Conservation (phyloP, 1,284 basidiomycete species). For the Apiotrichum gracile region DNA sequence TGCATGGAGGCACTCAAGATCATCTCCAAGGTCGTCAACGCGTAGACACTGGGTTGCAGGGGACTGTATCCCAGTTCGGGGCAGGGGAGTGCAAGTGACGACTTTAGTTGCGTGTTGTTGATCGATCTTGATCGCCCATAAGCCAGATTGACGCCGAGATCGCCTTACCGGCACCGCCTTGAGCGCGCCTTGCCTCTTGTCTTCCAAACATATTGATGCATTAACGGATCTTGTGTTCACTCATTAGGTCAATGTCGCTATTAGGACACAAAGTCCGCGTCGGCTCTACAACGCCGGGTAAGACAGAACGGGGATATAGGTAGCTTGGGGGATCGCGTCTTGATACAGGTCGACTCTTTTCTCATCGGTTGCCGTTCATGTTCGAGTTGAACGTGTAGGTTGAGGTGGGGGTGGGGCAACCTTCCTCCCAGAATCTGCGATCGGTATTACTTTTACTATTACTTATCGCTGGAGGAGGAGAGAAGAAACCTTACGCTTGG, state of each 20-base stretch:
- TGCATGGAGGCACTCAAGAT: slow-evolving; percentile 17
- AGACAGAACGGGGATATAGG: no score
- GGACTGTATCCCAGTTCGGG: no score
- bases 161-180: no score
- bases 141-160: no score
- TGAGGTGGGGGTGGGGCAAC: not conserved
- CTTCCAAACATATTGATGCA: no score
- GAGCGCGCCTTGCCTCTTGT: no score
- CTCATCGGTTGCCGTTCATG: not conserved
- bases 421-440: not conserved
- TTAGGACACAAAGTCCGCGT: no score
- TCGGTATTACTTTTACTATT: not conserved
- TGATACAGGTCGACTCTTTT: not conserved
- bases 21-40: slow-evolving; percentile 8
- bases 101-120: no score
- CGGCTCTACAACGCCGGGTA: no score
- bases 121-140: no score
- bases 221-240: not conserved
- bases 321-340: no score
- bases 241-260: not conserved
- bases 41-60: not conserved
- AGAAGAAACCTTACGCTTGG: not conserved
- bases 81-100: no score
- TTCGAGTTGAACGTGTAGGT: not conserved
- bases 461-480: not conserved